Base-by-base conservation (phyloP, 306 rosid species). In the Vachellia pachyceras region DNA sequence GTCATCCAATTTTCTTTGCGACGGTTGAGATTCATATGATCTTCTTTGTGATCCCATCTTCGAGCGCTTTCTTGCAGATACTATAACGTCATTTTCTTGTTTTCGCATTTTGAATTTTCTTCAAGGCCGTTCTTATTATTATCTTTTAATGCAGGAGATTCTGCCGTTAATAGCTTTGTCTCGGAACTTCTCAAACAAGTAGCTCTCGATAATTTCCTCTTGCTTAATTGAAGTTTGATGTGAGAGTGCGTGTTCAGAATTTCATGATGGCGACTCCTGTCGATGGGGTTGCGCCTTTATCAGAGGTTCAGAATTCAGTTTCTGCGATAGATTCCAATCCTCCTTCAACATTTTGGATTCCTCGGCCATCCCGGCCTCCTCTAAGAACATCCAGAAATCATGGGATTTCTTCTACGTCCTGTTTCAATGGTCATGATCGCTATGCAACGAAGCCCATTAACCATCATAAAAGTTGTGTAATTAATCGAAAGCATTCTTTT, bases 181-280 rank as follows among this genome's bases (percentile, higher is more conserved):
- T 37, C 46, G 5, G 79, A 14, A 63, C 69, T 37, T 80, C 74
- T 42, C 10, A 72, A 54, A 55, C 67, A 41, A 73, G 68, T 60
- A 47, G 37, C 74, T 72, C 85, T 80, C 68, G 66, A 63, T 60
- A 77, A 83, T 82, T 92, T 83, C 55, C 77, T 75, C 25, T 29
- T 63, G 84, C 77, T 80, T 67, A 72, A 66, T 86, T 86, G 68
- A 80, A 81, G 76, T 87, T 85, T 89, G 71, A 81, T 80, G 25
- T 11, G 46, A 66, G 71, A 0, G 46, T 8, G 88, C 52, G 46
- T 58, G 45, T 42, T 76, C 52, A 72, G 67, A 70, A 71, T 70
- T 85, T 77, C 68, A 79, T 77, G 36, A 92, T 95, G 98, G 94
- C 87, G 50, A 83, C 90, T 44, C 77, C 73, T 74, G 87, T 83